Evolutionary conservation across 1,139 yeast genomes (phyloP), one percentile per base, ranked within the genome.

Genomic region (Casaregolazyma suthepensis): DNA sequence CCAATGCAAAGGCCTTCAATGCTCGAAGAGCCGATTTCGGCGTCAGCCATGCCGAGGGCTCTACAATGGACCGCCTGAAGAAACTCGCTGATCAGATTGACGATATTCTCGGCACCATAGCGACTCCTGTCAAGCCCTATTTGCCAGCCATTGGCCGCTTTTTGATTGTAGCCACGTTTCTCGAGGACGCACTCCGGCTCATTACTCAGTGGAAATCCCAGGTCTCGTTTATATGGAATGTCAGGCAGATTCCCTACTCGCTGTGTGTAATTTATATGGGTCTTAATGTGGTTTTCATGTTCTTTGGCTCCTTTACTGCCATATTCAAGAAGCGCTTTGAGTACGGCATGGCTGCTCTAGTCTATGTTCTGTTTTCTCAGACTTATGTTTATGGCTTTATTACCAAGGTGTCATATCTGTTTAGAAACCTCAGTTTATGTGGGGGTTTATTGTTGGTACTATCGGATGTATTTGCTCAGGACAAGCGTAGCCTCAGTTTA

Each of bases 391-490:
- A 93, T 68, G 99, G 99, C 2, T 77, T 91, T 62, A 80, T 89
- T 60, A 82, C 85, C 61, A 96, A 93, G 64, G 78, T 86, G 49
- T 82, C 82, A 56, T 93, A 91, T 73, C 81, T 90, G 59, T 77
- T 88, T 67, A 81, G 97, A 73, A 91, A 90, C 69, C 77, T 91
- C 62, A 86, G 96, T 31, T 93, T 93, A 52, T 86, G 90, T 60
- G 99, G 99, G 45, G 99, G 99, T 2, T 78, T 93, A 59, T 75
- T 93, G 59, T 81, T 93, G 67, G 96, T 96, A 2, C 81, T 90
- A 58, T 83, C 94, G 46, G 98, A 93, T 67, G 83, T 94, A n/a
- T 78, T 90, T 65, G 93, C 87, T 38, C 81, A 89, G 61, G 91
- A 81, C 73, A 84, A 79, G 72, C 80, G 89, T 69, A 72, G 80